Percentiles rank a stretch among this genome's conserved stretches.
phyloP scores from a whole-genome alignment of 2,329 filamentous ascomycete species.

The Coniochaeta sp. region DNA sequence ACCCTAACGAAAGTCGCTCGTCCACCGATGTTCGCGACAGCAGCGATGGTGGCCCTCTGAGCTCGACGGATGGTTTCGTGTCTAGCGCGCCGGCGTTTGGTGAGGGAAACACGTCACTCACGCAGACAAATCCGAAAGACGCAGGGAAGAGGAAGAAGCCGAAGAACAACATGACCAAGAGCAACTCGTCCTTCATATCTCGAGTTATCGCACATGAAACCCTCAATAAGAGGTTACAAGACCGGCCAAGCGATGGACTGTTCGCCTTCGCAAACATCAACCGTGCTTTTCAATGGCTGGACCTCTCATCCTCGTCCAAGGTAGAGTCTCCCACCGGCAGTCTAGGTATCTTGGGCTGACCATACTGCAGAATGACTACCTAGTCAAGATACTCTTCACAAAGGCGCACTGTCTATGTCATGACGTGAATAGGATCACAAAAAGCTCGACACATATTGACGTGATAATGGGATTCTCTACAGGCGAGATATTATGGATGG shows the following conservation, averaged over 20 bases:
- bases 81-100: constrained; percentile 65
- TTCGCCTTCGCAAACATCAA: constrained; percentile 96
- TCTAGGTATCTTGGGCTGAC: constrained; percentile 14
- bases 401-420: constrained; percentile 94
- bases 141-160: constrained; percentile 80
- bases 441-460: constrained; percentile 73
- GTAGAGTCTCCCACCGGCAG: constrained; percentile 21
- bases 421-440: constrained; percentile 80
- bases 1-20: constrained; percentile 50
- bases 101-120: constrained; percentile 72
- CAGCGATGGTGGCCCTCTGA: constrained; percentile 47
- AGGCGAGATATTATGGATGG: constrained; percentile 97
- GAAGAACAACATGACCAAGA: constrained; percentile 98
- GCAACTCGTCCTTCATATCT: constrained; percentile 98
- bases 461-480: constrained; percentile 94
- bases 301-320: constrained; percentile 70
- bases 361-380: constrained; percentile 62
- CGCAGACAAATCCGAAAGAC: constrained; percentile 57
- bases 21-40: constrained; percentile 53
- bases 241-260: constrained; percentile 69
- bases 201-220: constrained; percentile 85
- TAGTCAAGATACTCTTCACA: constrained; percentile 95
- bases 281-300: constrained; percentile 91
- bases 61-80: constrained; percentile 42
- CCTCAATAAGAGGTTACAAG: constrained; percentile 68